Percentiles rank a stretch among this genome's conserved stretches.
phyloP scores from a whole-genome alignment of 2,329 filamentous ascomycete species.

The Pseudonectria foliicola region DNA sequence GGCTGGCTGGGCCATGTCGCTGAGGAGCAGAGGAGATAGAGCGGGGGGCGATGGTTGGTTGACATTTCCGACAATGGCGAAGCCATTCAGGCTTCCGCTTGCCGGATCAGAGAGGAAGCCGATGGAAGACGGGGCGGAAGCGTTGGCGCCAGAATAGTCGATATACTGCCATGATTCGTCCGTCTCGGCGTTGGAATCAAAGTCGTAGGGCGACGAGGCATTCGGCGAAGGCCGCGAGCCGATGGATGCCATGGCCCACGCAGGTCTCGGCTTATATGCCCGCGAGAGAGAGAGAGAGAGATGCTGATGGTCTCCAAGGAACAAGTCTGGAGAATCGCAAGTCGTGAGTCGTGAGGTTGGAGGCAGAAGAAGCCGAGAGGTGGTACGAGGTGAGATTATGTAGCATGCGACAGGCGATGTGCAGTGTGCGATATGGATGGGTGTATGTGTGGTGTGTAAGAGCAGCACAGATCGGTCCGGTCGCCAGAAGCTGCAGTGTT shows the following conservation, averaged over 20 bases:
- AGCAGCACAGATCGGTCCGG: no score
- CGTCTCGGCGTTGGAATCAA: conserved; percentile 30
- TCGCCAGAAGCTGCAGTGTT: no score
- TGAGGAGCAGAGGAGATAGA: conserved; percentile 36
- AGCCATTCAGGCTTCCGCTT: conserved; percentile 45
- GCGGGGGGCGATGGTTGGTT: conserved; percentile 23
- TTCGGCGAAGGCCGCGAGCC: conserved; percentile 33
- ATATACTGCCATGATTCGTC: conserved; percentile 42
- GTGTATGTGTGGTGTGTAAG: no score
- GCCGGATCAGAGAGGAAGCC: conserved; percentile 44
- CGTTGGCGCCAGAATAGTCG: conserved; percentile 26
- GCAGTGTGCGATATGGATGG: no score
- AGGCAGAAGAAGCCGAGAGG: no score
- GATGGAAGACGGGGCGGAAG: conserved; percentile 31
- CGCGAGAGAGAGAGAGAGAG: no score
- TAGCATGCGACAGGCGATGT: no score
- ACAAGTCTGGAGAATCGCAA: no score
- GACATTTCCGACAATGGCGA: conserved; percentile 37
- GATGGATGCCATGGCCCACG: conserved; percentile 30
- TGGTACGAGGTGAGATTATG: no score
- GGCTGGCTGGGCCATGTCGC: conserved; percentile 30
- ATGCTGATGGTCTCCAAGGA: no score
- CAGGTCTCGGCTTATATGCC: not conserved
- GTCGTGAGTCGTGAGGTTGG: no score
- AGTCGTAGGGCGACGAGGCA: conserved; percentile 31